These are phyloP conservation scores for Tetracladium marchalianum DNA, from an alignment of 495 filamentous ascomycete species.

Conservation along the genomic window DNA sequence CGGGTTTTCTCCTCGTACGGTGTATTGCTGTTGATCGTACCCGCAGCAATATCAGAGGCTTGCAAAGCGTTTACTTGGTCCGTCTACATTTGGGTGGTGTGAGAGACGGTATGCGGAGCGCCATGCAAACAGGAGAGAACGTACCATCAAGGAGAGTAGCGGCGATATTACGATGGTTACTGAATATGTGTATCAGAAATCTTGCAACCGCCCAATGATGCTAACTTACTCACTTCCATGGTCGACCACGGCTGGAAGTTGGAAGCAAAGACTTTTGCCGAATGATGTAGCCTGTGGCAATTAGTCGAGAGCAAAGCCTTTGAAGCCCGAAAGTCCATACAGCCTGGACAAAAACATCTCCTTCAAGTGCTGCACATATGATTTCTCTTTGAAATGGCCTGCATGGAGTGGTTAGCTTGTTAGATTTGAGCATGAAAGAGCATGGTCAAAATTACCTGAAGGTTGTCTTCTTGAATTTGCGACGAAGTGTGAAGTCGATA, in stretches of 20 bases:
- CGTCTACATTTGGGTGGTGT: slow-evolving; percentile 37
- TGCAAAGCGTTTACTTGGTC: slow-evolving; percentile 83
- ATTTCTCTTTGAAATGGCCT: slow-evolving; percentile 85
- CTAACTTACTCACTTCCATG: slow-evolving; percentile 54
- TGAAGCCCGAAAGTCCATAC: slow-evolving; percentile 18
- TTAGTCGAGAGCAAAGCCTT: too few species aligned
- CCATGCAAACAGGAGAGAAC: slow-evolving; percentile 5
- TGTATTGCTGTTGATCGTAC: slow-evolving; percentile 79
- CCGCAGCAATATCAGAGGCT: slow-evolving; percentile 64
- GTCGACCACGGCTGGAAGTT: slow-evolving; percentile 80
- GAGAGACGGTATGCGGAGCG: not conserved
- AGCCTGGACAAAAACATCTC: slow-evolving; percentile 91
- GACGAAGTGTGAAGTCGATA: slow-evolving; percentile 74
- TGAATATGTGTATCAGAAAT: slow-evolving; percentile 18
- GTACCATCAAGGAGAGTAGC: slow-evolving; percentile 81
- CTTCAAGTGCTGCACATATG: slow-evolving; percentile 67
- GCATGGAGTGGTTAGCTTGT: not conserved
- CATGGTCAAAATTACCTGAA: slow-evolving; percentile 48
- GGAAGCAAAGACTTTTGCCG: slow-evolving; percentile 91
- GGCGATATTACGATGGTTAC: slow-evolving; percentile 90
- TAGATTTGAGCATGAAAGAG: not conserved
- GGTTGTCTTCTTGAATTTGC: slow-evolving; percentile 65
- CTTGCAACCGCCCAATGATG: slow-evolving; percentile 5
- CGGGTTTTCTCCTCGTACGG: slow-evolving; percentile 47
- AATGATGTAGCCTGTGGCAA: slow-evolving; percentile 59